Base-by-base conservation (phyloP, 2,329 filamentous ascomycete genomes). In the Microdochium paspali region DNA sequence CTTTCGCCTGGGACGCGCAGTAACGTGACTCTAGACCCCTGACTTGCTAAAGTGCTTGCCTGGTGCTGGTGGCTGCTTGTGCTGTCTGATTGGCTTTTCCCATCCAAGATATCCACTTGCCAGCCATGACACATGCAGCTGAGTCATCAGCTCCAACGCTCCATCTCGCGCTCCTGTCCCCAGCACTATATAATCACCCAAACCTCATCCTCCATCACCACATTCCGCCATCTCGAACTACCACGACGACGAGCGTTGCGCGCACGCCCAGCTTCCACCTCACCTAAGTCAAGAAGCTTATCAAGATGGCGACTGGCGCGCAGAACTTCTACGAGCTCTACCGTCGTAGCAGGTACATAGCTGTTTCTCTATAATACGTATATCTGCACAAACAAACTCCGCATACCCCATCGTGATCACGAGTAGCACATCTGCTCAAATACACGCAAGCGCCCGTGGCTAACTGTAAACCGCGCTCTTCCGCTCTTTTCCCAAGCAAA, bases 321-420 rank as follows among this genome's bases (percentile, higher is more conserved):
- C 76, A 80, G 65, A 77, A 77, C 28, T 84, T 78, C 74, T 98
- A 97, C 70, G 93, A 98, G 80, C 84, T 98, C 63, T 98, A 98
- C 70, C 88, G 93, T 61, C 85, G 90, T 73, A 95, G 90, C 82
- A 97, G 91, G 93, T 97, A 88, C 18, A 40, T 21, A 40, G 35
- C 3, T 18, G 23, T 20, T 58, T 57, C 65, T 61, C 61, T 58
- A 54, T 52, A 54, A 49, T 51, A 46, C 45, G 46, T 35, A 53
- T 58, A 54, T 53, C 59, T 57, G 45, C 48, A 44, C 39, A 51
- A 28, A 35, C 46, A 45, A 49, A 42, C 52, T 46, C 43, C 35
- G 46, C 24, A 43, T 12, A 20, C 35, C 13, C 15, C 6, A 40
- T 40, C 35, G 18, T 21, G 35, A 21, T 20, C 26, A 7, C 26